phyloP scores from a whole-genome alignment of 2,329 filamentous ascomycete genomes.

The Neocatenulostroma microsporum region DNA sequence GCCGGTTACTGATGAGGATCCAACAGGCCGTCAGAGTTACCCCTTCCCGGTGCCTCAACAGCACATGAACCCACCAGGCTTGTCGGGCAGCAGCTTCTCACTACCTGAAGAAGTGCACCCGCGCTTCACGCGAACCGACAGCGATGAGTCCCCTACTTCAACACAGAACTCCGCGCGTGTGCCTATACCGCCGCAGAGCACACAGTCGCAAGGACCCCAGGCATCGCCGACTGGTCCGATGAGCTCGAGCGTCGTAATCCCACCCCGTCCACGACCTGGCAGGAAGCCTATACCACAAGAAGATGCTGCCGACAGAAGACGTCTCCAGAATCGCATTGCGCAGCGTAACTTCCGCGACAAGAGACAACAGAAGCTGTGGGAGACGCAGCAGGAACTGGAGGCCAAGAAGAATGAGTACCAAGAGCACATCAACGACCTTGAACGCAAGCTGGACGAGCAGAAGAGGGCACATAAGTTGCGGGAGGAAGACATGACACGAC shows the following conservation, averaged over 20 bases:
- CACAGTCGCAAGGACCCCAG: too few relatives aligned
- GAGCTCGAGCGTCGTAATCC: constrained; percentile 31
- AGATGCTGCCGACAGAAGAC: constrained; percentile 84
- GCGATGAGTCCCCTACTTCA: background rate
- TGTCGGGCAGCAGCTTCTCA: background rate
- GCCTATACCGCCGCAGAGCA: constrained; percentile 1
- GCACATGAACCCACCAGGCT: background rate
- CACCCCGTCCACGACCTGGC: constrained; percentile 55
- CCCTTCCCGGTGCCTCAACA: background rate
- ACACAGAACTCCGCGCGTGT: constrained; percentile 1
- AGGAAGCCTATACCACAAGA: constrained; percentile 73
- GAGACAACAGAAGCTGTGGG: constrained; percentile 74
- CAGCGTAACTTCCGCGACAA: constrained; percentile 86
- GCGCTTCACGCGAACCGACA: background rate
- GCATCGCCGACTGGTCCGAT: constrained; percentile 35
- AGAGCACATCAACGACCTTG: constrained; percentile 4
- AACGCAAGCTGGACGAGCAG: constrained; percentile 7
- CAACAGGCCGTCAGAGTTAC: background rate
- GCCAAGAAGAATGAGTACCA: constrained; percentile 11
- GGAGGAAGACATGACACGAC: constrained; percentile 4
- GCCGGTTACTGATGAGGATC: background rate
- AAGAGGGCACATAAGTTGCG: too few relatives aligned
- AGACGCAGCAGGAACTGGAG: constrained; percentile 11
- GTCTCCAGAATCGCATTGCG: constrained; percentile 87
- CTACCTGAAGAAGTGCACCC: constrained; percentile 1